Percentiles rank a stretch among this genome's conserved stretches.
Conservation (phyloP, 2,329 filamentous ascomycete genomes). For the Huntiella moniliformis region DNA sequence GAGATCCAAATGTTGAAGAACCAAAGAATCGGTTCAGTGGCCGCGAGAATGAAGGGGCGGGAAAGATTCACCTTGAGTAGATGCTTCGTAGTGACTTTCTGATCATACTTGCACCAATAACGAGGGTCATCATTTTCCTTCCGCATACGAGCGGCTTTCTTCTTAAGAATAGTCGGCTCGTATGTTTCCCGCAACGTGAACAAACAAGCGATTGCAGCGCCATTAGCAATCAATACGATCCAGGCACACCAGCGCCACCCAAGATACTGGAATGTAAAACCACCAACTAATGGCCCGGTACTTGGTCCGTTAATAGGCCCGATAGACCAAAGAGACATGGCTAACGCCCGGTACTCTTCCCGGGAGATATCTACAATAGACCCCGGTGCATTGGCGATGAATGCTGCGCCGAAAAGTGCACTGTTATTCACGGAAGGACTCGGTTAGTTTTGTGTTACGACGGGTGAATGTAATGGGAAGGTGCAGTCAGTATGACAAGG, state of each 20-base stretch:
- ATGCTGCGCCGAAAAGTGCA: constrained; percentile 55
- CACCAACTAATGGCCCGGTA: constrained; percentile 37
- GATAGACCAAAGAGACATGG: constrained; percentile 66
- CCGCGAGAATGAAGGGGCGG: constrained; percentile 57
- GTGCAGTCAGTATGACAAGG: background rate
- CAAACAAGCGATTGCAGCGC: constrained; percentile 39
- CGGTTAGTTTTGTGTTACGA: background rate
- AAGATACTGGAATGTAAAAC: constrained; percentile 49
- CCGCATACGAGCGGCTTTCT: constrained; percentile 42
- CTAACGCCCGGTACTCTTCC: constrained; percentile 63
- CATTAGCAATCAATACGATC: constrained; percentile 56
- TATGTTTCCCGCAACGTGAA: constrained; percentile 55
- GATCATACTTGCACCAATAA: constrained; percentile 68
- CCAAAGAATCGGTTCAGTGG: constrained; percentile 65
- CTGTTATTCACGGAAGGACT: constrained; percentile 12
- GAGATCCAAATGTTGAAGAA: constrained; percentile 58
- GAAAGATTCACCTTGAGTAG: constrained; percentile 59
- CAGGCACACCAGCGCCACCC: constrained; percentile 84
- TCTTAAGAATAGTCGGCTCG: constrained; percentile 48
- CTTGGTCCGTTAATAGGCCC: constrained; percentile 63
- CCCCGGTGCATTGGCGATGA: constrained; percentile 70
- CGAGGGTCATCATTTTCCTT: constrained; percentile 51
- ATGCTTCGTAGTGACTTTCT: constrained; percentile 42
- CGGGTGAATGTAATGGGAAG: background rate
- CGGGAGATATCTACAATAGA: constrained; percentile 68